Evolutionary conservation across 1,284 basidiomycete species (phyloP), one percentile per base, ranked within the genome.

Genomic region (Pseudozyma tsukubaensis): DNA sequence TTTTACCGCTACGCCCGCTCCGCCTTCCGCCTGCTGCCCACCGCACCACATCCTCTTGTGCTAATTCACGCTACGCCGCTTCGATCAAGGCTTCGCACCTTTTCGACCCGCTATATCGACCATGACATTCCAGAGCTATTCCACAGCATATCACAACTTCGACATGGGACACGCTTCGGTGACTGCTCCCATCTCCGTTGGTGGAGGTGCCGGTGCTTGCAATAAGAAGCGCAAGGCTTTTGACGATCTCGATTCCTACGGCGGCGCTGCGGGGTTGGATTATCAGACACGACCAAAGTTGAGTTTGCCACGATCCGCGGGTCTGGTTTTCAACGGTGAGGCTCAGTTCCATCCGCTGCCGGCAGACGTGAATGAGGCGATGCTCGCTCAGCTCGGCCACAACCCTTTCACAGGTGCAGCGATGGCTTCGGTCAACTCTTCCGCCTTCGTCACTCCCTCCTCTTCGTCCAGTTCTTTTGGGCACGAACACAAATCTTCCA

Each of bases 321-420:
- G 63, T 13, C 34, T 70, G n/a, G 50, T 61, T 7, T 64, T 67
- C 39, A 67, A 75, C 34, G 67, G 53, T 0, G 59, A 67, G 16
- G 70, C 73, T 18, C 64, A 72, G 47, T 80, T 80, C 42, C 76
- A 76, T 19, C 78, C 78, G 7, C 45, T 80, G 2, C 78, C 78
- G 0, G 59, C 61, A 1, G 71, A 76, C 34, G 68, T 78, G 10
- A 76, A 74, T 24, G 59, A 63, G 50, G 68, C 73, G 29, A 62
- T 80, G 40, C 68, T 79, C 0, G 57, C 71, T 8, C 77, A 75
- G 62, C 57, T 78, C 11, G 65, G 68, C 7, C 54, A 66, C 21
- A 65, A 58, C 42, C 64, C 58, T 5, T 66, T 76, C 24, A 36
- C 64, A 16, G 42, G 42, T 43, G 42, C 37, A 42, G 19, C n/a